Base-by-base conservation (phyloP, 225 moss, liverwort and hornwort species). In the Pleurozium schreberi region DNA sequence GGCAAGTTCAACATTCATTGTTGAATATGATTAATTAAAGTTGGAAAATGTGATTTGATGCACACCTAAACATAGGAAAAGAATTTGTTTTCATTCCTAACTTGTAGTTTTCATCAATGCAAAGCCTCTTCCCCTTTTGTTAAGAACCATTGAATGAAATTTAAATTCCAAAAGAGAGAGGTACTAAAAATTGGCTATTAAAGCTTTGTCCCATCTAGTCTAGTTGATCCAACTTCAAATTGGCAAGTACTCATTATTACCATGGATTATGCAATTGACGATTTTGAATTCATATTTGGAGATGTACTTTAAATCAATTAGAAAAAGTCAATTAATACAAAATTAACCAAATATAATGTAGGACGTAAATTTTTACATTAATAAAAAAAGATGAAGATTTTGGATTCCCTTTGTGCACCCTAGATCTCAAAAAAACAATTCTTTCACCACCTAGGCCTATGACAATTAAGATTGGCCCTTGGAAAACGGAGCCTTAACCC, bases 401-500 rank as follows among this genome's bases (percentile, higher is more conserved):
- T 4, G 0, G 4, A 75, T 2, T 33, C 26, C 11, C 25, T 60
- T 34, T 28, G 5, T 8, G 4, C 12, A 52, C 2, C 6, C 8
- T 34, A 76, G 14, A 14, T 8, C 10, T 33, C 5, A 21, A 50
- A 36, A 1, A 52, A 1, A 13, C 21, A 50, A 21, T 20, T 1
- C 2, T 50, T 52, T 52, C 2, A 36, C 23, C 23, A 2, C 5
- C 1, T 23, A 34, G 0, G 3, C 14, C 14, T 23, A 36, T 0
- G 1, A 53, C 13, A 5, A 9, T 22, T 77, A 3, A 36, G 2
- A 52, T 23, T 36, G 53, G 42, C 11, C 6, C 22, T 76, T 13
- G 12, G 30, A 62, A 62, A 62, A 62, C 3, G 14, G 2, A 2
- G 8, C 8, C 50, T 52, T 52, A 22, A 33, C n/a, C n/a, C n/a